These are phyloP conservation scores for Phytophthora vignae DNA, from an alignment of 352 stramenopile species.

Conservation along the genomic window DNA sequence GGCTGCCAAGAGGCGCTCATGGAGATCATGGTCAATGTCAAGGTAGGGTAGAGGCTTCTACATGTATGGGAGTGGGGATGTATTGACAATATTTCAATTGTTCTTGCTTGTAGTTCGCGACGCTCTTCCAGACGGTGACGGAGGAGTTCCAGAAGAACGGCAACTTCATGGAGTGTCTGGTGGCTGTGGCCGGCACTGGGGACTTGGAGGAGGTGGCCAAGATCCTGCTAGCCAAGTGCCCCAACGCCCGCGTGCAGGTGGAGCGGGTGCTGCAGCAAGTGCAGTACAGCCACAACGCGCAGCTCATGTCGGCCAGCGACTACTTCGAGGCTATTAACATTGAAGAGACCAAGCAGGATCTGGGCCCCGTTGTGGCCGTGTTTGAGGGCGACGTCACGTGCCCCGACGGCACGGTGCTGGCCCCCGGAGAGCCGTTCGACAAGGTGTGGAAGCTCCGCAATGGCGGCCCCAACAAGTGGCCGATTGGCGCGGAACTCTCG, in stretches of 20 bases:
- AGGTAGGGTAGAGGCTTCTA: slow-evolving; percentile 22
- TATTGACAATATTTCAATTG: not conserved
- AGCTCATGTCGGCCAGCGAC: slow-evolving; percentile 75
- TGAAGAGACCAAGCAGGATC: slow-evolving; percentile 77
- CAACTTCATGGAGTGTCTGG: slow-evolving; percentile 63
- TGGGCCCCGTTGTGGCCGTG: slow-evolving; percentile 72
- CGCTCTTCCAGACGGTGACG: slow-evolving; percentile 69
- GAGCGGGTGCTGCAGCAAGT: slow-evolving; percentile 79
- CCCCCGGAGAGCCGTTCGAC: slow-evolving; percentile 72
- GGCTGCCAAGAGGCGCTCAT: slow-evolving; percentile 77
- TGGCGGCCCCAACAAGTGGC: slow-evolving; percentile 78
- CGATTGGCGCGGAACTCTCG: slow-evolving; percentile 67
- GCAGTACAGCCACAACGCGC: slow-evolving; percentile 72
- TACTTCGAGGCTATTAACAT: slow-evolving; percentile 77
- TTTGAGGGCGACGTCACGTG: slow-evolving; percentile 91
- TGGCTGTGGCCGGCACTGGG: slow-evolving; percentile 52
- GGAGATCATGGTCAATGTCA: slow-evolving; percentile 76
- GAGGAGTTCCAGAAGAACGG: slow-evolving; percentile 65
- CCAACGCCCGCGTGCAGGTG: slow-evolving; percentile 73
- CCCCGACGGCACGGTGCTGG: slow-evolving; percentile 82
- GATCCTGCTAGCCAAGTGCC: slow-evolving; percentile 79
- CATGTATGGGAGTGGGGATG: not conserved
- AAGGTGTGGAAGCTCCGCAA: slow-evolving; percentile 92
- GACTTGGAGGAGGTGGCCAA: slow-evolving; percentile 80
- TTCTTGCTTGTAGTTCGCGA: slow-evolving; percentile 49